phyloP scores from a whole-genome alignment of 805 yeast genomes.

The Kodamaea leandrae region DNA sequence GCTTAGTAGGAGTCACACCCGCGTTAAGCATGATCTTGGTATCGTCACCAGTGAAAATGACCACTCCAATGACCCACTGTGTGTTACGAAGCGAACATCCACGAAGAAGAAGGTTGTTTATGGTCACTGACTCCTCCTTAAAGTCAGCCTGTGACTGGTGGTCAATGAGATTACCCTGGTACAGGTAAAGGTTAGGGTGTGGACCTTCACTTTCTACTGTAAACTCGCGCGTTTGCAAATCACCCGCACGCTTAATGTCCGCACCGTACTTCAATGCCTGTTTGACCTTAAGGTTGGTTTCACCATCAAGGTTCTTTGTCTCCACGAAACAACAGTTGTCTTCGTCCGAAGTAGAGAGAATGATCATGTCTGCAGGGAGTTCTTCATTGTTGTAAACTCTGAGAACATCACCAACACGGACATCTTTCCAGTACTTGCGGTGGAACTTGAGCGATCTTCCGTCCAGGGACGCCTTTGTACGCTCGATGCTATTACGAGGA shows the following conservation, averaged over 20 bases:
- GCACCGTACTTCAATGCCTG: conserved; percentile 67
- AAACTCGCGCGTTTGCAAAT: conserved; percentile 44
- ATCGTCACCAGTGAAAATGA: conserved; percentile 73
- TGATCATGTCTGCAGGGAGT: conserved; percentile 72
- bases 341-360: conserved; percentile 64
- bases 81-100: conserved; percentile 75
- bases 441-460: conserved; percentile 27
- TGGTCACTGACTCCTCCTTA: conserved; percentile 54
- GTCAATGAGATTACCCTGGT: conserved; percentile 61
- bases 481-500: conserved; percentile 4
- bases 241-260: conserved; percentile 36
- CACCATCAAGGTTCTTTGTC: conserved; percentile 72
- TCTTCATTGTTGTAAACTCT: conserved; percentile 69
- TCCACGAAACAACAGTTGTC: conserved; percentile 71
- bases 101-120: conserved; percentile 63
- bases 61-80: conserved; percentile 71
- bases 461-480: not conserved
- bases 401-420: conserved; percentile 71
- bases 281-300: conserved; percentile 73
- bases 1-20: conserved; percentile 74
- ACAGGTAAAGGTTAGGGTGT: conserved; percentile 71
- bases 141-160: not conserved
- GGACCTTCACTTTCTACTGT: conserved; percentile 85
- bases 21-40: conserved; percentile 76
- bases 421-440: conserved; percentile 60